Percentiles rank a stretch among this genome's conserved stretches.
Conservation (phyloP, 2,329 filamentous ascomycete species). For the Leptosphaerulina australis region DNA sequence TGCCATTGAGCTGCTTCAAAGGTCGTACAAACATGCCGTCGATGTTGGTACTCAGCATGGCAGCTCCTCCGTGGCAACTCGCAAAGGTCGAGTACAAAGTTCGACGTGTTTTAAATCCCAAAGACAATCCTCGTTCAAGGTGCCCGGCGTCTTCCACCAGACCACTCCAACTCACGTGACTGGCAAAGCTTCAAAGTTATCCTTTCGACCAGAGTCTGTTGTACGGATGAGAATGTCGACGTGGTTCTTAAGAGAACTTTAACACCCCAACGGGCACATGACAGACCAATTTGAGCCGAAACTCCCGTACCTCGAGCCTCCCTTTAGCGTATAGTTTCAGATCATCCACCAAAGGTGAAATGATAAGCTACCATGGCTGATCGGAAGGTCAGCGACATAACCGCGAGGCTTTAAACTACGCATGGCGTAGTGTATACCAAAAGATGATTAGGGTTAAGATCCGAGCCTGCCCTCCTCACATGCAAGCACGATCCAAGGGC, state of each 20-base stretch:
- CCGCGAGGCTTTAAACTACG: constrained; percentile 51
- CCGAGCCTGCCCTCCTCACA: constrained; percentile 71
- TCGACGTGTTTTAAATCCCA: constrained; percentile 52
- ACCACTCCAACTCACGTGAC: constrained; percentile 54
- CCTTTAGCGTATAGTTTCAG: constrained; percentile 44
- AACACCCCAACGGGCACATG: constrained; percentile 74
- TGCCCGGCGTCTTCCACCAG: constrained; percentile 58
- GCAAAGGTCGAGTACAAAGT: constrained; percentile 6
- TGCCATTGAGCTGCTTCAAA: constrained; percentile 34
- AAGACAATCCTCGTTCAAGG: constrained; percentile 57
- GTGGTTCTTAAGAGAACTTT: constrained; percentile 79
- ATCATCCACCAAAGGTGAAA: constrained; percentile 28
- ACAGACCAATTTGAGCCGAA: constrained; percentile 60
- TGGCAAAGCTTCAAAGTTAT: constrained; percentile 59
- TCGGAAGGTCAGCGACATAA: constrained; percentile 73
- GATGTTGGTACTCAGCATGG: constrained; percentile 45
- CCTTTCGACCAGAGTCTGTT: constrained; percentile 70
- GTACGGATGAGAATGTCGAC: constrained; percentile 74
- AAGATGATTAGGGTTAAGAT: constrained; percentile 95
- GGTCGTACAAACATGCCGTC: constrained; percentile 35
- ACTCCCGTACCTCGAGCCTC: constrained; percentile 54
- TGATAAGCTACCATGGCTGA: constrained; percentile 51
- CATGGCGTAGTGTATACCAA: constrained; percentile 64
- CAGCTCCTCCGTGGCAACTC: constrained; percentile 34
- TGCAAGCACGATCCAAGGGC: constrained; percentile 48